Percentiles rank a stretch among this genome's conserved stretches.
These are phyloP conservation scores for Capsicum rhomboideum DNA, from an alignment of 257 asterid genomes.

Conservation along the genomic window DNA sequence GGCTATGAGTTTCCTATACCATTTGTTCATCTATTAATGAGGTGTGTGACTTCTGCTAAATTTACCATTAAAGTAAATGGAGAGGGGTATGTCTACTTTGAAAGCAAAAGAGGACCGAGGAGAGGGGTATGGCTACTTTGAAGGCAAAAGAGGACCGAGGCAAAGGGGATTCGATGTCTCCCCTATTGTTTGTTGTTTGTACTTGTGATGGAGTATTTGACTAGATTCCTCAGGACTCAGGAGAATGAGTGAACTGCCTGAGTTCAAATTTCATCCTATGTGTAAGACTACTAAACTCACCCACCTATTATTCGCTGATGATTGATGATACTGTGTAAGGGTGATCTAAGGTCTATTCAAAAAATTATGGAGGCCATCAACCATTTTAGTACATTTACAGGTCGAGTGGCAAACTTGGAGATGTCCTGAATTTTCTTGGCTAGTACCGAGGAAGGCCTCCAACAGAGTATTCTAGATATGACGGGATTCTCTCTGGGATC, in stretches of 20 bases:
- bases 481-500: background rate
- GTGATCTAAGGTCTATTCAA: background rate
- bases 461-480: background rate
- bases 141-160: background rate
- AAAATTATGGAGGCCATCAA: background rate
- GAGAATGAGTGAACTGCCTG: background rate
- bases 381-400: background rate
- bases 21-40: background rate
- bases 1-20: background rate
- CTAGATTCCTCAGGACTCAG: background rate
- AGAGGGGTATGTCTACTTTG: background rate
- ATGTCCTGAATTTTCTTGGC: background rate
- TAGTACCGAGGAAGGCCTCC: background rate
- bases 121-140: background rate
- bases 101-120: background rate
- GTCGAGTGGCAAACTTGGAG: background rate
- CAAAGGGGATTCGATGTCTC: background rate
- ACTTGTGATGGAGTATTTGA: background rate
- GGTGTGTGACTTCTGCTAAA: background rate
- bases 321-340: background rate
- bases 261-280: no score
- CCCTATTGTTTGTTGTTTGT: no score
- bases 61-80: background rate
- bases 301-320: background rate
- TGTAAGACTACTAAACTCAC: background rate